These are phyloP conservation scores for Pseudomonodictys pantanalensis DNA, from an alignment of 495 filamentous ascomycete genomes.

Conservation along the genomic window DNA sequence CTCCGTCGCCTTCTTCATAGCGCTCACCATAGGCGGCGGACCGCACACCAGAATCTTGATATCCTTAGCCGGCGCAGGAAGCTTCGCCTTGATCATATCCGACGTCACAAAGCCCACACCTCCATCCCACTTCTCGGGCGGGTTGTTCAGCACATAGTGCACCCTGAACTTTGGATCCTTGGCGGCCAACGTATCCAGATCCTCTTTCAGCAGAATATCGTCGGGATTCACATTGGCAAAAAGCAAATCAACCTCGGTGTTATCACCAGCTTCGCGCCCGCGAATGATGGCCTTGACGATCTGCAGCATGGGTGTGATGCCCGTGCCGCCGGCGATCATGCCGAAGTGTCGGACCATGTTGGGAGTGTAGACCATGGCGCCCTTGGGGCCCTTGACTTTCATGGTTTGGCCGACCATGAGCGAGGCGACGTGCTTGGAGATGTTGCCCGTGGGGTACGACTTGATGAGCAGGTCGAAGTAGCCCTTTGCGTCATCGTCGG, in stretches of 20 bases:
- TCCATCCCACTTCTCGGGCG: constrained; percentile 82
- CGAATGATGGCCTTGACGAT: constrained; percentile 86
- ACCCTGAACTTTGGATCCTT: constrained; percentile 78
- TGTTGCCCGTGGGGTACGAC: constrained; percentile 94
- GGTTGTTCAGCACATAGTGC: constrained; percentile 95
- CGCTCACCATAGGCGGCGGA: constrained; percentile 92
- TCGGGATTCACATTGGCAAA: constrained; percentile 94
- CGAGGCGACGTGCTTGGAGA: constrained; percentile 82
- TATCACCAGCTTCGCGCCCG: constrained; percentile 72
- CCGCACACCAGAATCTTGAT: constrained; percentile 97
- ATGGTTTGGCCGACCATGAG: constrained; percentile 82
- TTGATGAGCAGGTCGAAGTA: constrained; percentile 97
- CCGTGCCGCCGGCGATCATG: constrained; percentile 97
- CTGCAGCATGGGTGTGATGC: constrained; percentile 98
- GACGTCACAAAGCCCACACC: constrained; percentile 90
- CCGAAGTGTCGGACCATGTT: constrained; percentile 93
- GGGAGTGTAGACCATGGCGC: constrained; percentile 92
- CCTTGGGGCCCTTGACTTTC: constrained; percentile 88
- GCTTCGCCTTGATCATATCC: constrained; percentile 89
- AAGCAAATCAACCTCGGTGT: constrained; percentile 85
- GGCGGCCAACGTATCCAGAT: constrained; percentile 73
- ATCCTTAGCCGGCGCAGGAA: constrained; percentile 79
- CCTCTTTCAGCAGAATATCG: constrained; percentile 89
- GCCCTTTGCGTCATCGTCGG: constrained; percentile 85
- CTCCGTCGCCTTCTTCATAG: constrained; percentile 94